phyloP scores from a whole-genome alignment of 805 yeast species.

The Clavispora phyllophila region DNA sequence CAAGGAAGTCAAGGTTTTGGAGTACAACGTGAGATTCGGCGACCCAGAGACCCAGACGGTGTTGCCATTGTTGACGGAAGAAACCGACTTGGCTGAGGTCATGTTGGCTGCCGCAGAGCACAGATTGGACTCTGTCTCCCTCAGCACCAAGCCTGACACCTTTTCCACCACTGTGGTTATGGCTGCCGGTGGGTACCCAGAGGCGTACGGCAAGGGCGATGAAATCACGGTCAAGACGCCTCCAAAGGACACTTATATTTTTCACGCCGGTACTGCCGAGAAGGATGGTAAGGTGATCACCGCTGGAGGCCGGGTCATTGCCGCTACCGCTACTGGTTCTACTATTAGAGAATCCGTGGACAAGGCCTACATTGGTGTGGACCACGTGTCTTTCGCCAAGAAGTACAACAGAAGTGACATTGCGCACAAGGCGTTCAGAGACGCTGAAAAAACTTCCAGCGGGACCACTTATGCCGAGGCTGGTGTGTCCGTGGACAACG shows the following conservation, averaged over 20 bases:
- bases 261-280: constrained; percentile 92
- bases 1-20: constrained; percentile 88
- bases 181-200: constrained; percentile 98
- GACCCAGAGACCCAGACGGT: constrained; percentile 99
- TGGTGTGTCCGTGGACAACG: constrained; percentile 97
- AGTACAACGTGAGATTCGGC: constrained; percentile 96
- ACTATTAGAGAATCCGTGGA: constrained; percentile 76
- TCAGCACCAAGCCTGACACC: constrained; percentile 48
- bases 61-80: constrained; percentile 73
- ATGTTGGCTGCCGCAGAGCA: constrained; percentile 93
- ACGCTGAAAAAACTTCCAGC: constrained; percentile 22
- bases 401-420: constrained; percentile 88
- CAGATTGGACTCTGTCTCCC: constrained; percentile 76
- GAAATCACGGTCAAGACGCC: constrained; percentile 54
- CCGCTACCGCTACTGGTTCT: constrained; percentile 80
- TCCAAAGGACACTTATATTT: constrained; percentile 63
- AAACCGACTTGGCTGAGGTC: constrained; percentile 89
- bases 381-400: constrained; percentile 62
- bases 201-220: constrained; percentile 79
- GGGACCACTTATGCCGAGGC: constrained; percentile 87
- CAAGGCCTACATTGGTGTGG: constrained; percentile 82
- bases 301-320: constrained; percentile 95
- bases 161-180: constrained; percentile 90
- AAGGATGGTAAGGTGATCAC: constrained; percentile 63
- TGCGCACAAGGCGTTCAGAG: constrained; percentile 92